phyloP scores from a whole-genome alignment of 2,329 filamentous ascomycete species.

The Rhynchosporium agropyri region DNA sequence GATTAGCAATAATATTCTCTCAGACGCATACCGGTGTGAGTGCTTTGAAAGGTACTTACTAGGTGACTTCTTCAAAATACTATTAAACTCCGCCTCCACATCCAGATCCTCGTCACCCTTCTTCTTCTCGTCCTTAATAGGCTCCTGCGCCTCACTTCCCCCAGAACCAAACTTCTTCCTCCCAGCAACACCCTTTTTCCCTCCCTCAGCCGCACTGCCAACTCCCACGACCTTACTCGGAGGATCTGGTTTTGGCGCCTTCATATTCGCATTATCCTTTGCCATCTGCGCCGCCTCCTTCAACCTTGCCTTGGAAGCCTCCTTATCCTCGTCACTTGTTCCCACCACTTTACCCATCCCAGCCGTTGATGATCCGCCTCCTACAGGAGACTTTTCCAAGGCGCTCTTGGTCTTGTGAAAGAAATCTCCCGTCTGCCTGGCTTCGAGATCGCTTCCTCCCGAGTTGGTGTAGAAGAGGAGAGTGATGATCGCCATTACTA shows the following conservation, averaged over 20 bases:
- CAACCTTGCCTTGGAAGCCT: conserved; percentile 57
- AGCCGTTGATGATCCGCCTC: conserved; percentile 5
- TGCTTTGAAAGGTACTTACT: conserved; percentile 55
- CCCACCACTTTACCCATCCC: conserved; percentile 1
- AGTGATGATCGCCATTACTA: conserved; percentile 65
- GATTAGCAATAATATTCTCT: background rate
- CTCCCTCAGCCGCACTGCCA: conserved; percentile 42
- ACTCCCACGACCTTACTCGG: conserved; percentile 57
- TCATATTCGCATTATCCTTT: conserved; percentile 69
- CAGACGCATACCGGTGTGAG: too few relatives aligned
- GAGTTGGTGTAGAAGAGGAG: conserved; percentile 74
- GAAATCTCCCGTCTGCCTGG: conserved; percentile 57
- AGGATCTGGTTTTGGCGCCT: conserved; percentile 61
- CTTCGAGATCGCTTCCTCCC: conserved; percentile 50
- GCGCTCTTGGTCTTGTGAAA: conserved; percentile 62
- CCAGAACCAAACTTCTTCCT: conserved; percentile 48
- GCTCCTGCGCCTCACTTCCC: conserved; percentile 38
- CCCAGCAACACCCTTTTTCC: conserved; percentile 51
- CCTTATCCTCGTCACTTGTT: conserved; percentile 50
- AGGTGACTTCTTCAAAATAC: conserved; percentile 81
- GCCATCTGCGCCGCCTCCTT: conserved; percentile 70
- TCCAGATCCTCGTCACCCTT: conserved; percentile 63
- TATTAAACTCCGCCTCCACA: conserved; percentile 71
- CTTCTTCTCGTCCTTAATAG: conserved; percentile 45
- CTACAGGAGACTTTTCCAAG: conserved; percentile 43